Conservation (phyloP, 805 yeast species). For the Pichia heedii region DNA sequence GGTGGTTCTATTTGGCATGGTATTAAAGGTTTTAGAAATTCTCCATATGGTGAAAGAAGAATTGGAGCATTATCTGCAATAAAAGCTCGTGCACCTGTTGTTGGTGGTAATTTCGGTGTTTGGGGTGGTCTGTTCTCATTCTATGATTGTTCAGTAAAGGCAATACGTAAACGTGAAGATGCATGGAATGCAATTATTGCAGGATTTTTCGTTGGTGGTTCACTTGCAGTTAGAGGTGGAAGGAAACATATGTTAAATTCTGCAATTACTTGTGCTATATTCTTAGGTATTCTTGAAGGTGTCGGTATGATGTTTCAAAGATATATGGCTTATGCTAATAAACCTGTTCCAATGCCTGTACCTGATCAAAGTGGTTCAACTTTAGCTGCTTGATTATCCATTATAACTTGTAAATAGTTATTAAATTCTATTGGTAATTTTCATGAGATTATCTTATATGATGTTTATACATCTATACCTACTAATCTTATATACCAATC, state of each 20-base stretch:
- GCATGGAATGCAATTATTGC: conserved; percentile 98
- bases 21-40: conserved; percentile 95
- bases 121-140: conserved; percentile 99
- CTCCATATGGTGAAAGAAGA: conserved; percentile 94
- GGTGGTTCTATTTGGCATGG: conserved; percentile 99
- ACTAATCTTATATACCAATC: too few species aligned
- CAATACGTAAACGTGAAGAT: conserved; percentile 94
- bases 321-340: conserved; percentile 75
- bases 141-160: conserved; percentile 92
- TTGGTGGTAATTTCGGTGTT: conserved; percentile 98
- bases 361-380: conserved; percentile 29
- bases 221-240: conserved; percentile 97
- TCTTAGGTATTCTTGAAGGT: conserved; percentile 95
- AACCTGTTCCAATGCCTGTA: conserved; percentile 55
- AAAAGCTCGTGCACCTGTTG: conserved; percentile 94
- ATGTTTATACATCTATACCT: too few species aligned
- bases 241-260: conserved; percentile 95
- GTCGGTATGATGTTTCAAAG: conserved; percentile 95
- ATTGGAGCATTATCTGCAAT: conserved; percentile 83
- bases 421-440: background rate
- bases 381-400: conserved; percentile 8
- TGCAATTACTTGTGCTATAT: conserved; percentile 95
- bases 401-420: background rate
- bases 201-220: conserved; percentile 97
- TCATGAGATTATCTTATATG: too few species aligned